These are phyloP conservation scores for Cryptomeria japonica DNA, from an alignment of 75 land plant species.

Conservation along the genomic window DNA sequence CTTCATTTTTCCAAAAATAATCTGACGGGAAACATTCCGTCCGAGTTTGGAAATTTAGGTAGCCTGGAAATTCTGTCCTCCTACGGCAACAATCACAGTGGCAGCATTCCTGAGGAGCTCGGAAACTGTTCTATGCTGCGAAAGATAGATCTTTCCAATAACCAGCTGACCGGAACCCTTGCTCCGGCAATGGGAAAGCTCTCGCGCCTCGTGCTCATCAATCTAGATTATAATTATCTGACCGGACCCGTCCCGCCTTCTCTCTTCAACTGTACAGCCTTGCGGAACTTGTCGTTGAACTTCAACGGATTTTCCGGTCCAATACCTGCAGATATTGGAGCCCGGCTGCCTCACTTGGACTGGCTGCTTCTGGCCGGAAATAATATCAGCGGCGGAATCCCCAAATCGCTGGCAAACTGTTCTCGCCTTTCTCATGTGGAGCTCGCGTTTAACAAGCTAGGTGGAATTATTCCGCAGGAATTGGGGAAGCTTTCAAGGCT, in stretches of 20 bases:
- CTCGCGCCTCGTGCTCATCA: conserved; percentile 23
- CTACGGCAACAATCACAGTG: conserved; percentile 38
- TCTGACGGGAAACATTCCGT: conserved; percentile 57
- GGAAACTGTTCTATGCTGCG: conserved; percentile 43
- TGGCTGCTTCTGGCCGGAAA: conserved; percentile 35
- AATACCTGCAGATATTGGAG: conserved; percentile 44
- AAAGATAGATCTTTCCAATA: conserved; percentile 44
- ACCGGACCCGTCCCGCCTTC: conserved; percentile 26
- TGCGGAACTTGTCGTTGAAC: conserved; percentile 48
- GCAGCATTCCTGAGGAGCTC: conserved; percentile 54
- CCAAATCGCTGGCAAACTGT: conserved; percentile 44
- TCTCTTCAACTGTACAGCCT: conserved; percentile 22
- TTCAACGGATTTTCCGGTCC: conserved; percentile 47
- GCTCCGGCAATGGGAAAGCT: conserved; percentile 50
- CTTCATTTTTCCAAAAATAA: conserved; percentile 54
- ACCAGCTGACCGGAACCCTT: conserved; percentile 48
- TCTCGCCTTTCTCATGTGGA: conserved; percentile 28
- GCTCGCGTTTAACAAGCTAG: conserved; percentile 25
- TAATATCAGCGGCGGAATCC: conserved; percentile 49
- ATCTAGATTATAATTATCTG: conserved; percentile 25
- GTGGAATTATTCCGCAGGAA: conserved; percentile 46
- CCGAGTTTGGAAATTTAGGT: conserved; percentile 42
- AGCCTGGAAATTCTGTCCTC: conserved; percentile 46
- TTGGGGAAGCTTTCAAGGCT: conserved; percentile 49
- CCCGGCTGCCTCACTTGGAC: conserved; percentile 23